phyloP scores from a whole-genome alignment of 2,329 filamentous ascomycete genomes.

The Calcarisporium arbuscula region DNA sequence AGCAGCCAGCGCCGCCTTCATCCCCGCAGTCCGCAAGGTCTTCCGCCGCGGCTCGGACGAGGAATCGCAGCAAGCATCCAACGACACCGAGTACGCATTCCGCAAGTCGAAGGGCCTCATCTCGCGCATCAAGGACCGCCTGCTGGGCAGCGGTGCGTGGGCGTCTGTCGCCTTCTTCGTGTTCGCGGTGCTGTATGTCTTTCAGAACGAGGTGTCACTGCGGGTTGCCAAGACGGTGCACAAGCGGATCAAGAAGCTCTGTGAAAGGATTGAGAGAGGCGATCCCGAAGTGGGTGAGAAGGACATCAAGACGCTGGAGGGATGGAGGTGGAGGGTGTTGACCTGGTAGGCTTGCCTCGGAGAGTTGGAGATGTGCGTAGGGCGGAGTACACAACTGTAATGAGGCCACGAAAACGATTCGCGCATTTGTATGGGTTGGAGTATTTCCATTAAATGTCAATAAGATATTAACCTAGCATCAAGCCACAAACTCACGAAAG shows the following conservation, averaged over 20 bases:
- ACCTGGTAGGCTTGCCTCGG: conserved; percentile 33
- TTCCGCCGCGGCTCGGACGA: conserved; percentile 39
- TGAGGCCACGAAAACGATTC: no score
- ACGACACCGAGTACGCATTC: conserved; percentile 54
- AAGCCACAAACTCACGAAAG: no score
- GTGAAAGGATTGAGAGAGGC: conserved; percentile 40
- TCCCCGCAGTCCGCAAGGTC: conserved; percentile 45
- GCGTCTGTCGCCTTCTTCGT: conserved; percentile 48
- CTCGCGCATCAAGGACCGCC: conserved; percentile 38
- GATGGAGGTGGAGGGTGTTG: conserved; percentile 53
- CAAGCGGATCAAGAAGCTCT: conserved; percentile 42
- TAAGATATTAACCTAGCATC: no score
- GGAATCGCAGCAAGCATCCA: conserved; percentile 31
- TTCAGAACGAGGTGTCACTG: conserved; percentile 51
- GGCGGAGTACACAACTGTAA: no score
- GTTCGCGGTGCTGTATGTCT: conserved; percentile 51
- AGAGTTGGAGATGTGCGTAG: not conserved
- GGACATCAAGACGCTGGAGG: conserved; percentile 43
- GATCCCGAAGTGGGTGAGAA: conserved; percentile 38
- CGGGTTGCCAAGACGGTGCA: conserved; percentile 46
- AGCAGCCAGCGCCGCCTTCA: conserved; percentile 37
- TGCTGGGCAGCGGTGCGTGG: conserved; percentile 33
- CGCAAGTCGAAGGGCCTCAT: conserved; percentile 43
- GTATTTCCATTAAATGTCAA: no score
- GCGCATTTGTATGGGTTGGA: no score